A percentile compares a stretch with the other conserved stretches of the same genome.
Conservation (phyloP, 2,329 filamentous ascomycete genomes). For the Samsoniella hepiali region DNA sequence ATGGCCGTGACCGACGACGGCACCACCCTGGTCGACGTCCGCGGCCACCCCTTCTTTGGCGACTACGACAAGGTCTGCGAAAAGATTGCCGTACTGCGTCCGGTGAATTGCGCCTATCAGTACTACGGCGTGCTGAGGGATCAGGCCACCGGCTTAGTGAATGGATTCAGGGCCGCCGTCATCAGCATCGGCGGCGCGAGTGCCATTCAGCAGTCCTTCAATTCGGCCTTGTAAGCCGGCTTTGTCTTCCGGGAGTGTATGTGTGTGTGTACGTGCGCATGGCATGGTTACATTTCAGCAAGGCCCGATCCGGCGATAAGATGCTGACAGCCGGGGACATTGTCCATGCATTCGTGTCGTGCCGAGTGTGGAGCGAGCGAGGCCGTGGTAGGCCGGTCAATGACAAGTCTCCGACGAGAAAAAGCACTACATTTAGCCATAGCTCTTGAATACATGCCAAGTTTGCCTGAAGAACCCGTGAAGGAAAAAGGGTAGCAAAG, state of each 20-base stretch:
- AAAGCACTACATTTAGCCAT: not conserved
- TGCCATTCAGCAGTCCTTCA: not conserved
- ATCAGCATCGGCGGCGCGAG: too few species aligned
- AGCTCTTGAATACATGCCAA: too few species aligned
- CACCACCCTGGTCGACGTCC: constrained; percentile 25
- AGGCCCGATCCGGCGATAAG: not conserved
- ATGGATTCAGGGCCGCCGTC: constrained; percentile 27
- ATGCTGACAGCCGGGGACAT: not conserved
- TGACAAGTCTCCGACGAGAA: not conserved
- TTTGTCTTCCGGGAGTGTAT: too few species aligned
- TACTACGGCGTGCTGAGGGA: constrained; percentile 42
- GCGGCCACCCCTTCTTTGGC: constrained; percentile 55
- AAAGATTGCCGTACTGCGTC: constrained; percentile 36
- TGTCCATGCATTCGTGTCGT: not conserved
- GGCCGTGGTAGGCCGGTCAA: not conserved
- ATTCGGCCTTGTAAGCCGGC: not conserved
- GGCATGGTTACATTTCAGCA: not conserved
- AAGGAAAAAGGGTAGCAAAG: too few species aligned
- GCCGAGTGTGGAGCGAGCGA: not conserved
- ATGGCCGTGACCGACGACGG: constrained; percentile 2
- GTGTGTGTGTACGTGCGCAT: too few species aligned
- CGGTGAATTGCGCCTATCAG: constrained; percentile 39
- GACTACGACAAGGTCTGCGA: constrained; percentile 43
- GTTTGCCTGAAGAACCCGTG: not conserved
- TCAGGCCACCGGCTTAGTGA: constrained; percentile 37